phyloP scores from a whole-genome alignment of 2,329 filamentous ascomycete species.

The Claviceps sorghi region DNA sequence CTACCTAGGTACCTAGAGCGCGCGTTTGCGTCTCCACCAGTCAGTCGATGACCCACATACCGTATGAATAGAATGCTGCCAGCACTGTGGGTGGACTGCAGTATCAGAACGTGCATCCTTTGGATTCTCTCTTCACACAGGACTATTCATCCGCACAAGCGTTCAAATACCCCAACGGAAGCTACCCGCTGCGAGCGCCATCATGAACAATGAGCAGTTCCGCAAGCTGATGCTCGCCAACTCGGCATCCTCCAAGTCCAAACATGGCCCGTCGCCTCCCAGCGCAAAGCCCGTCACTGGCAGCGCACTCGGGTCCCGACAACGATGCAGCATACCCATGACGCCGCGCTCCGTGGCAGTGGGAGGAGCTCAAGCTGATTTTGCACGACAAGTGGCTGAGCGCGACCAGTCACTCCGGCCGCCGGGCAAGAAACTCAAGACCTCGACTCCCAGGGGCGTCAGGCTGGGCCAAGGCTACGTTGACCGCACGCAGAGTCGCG shows the following conservation, averaged over 20 bases:
- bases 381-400: constrained; percentile 73
- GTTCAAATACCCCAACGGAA: not conserved
- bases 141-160: not conserved
- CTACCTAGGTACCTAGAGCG: no score
- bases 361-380: constrained; percentile 43
- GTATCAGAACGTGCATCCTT: not conserved
- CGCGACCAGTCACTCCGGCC: constrained; percentile 41
- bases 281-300: constrained; percentile 17
- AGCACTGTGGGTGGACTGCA: not conserved
- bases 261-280: constrained; percentile 30
- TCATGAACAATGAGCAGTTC: constrained; percentile 94
- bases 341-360: constrained; percentile 69
- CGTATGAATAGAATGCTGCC: not conserved
- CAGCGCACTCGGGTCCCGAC: constrained; percentile 56
- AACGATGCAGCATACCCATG: constrained; percentile 78
- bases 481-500: constrained; percentile 59
- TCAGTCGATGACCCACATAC: no score
- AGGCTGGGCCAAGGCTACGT: constrained; percentile 68
- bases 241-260: constrained; percentile 22
- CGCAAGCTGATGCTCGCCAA: constrained; percentile 55
- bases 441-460: constrained; percentile 68
- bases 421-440: constrained; percentile 59
- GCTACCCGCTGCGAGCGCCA: not conserved
- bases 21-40: no score
- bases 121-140: not conserved